Evolutionary conservation across 345 rosid genomes (phyloP), one percentile per base, ranked within the genome.

Genomic region (Eucalyptus microcorys): DNA sequence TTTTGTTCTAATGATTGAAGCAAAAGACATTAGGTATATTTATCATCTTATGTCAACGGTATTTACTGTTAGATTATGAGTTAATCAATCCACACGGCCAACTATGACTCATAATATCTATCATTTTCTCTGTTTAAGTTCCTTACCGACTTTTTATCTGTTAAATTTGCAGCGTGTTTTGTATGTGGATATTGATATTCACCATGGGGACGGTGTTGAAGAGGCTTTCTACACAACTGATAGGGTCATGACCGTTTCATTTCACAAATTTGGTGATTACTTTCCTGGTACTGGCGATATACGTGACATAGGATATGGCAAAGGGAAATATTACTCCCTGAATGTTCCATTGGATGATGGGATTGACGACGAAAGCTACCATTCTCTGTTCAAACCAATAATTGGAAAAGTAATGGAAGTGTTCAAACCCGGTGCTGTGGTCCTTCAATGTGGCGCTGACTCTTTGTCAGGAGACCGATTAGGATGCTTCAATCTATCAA

Each of bases 141-240:
- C 45, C 55, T 43, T 13, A 87, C 86, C 21, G 37, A 42, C 84
- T 86, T 47, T 57, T 17, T 81, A 49, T 89, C 43, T 55, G 86
- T 55, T 66, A 17, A 89, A 47, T 45, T 88, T 91, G 90, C 93
- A 94, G 96, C 94, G 96, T 11, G 96, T 94, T 88, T 92, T 94
- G 45, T 94, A 94, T 89, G 94, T 94, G 42, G 96, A 94, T 91
- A 94, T 94, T 86, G 96, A 94, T 90, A 93, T 94, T 89, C 96
- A 94, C 91, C 96, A 94, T 81, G 95, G 95, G 71, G 96, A 94
- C 88, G 96, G 96, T 14, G 96, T 94, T 85, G 96, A 94, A 91
- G 96, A 94, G 90, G 96, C 96, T 37, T 94, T 94, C 90, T 94
- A 94, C 92, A 94, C 95, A 11, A 92, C 96, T n/a, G 96, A 94